phyloP scores from a whole-genome alignment of 495 filamentous ascomycete species.

The Ramalina peruviana region DNA sequence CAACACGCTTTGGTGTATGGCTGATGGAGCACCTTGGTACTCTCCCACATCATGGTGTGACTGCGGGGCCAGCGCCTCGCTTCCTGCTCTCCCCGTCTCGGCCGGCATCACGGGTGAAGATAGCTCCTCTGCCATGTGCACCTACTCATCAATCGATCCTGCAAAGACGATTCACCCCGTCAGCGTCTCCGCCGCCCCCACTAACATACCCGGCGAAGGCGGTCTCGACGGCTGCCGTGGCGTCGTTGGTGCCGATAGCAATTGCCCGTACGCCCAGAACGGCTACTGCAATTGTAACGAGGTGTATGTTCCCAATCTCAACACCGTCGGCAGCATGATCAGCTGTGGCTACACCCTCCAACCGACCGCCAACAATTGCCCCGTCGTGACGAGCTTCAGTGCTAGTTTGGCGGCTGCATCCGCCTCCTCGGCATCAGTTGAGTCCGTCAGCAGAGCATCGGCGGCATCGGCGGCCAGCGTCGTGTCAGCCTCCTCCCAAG shows the following conservation, averaged over 20 bases:
- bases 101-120: not conserved
- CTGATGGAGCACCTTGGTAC: slow-evolving; percentile 4
- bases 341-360: slow-evolving; percentile 1
- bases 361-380: slow-evolving; percentile 1
- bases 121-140: not conserved
- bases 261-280: not conserved
- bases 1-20: not conserved
- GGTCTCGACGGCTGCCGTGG: not conserved
- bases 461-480: slow-evolving; percentile 1
- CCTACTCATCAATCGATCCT: not conserved
- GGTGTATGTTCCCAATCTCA: not conserved
- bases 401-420: not conserved
- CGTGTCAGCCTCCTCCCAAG: not conserved
- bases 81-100: not conserved
- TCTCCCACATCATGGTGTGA: slow-evolving; percentile 3
- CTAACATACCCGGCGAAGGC: slow-evolving; percentile 1
- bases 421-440: not conserved
- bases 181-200: not conserved
- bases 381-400: not conserved
- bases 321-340: not conserved
- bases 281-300: slow-evolving; percentile 3
- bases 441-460: not conserved
- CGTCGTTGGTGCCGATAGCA: not conserved
- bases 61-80: not conserved
- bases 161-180: not conserved